Conservation (phyloP, 2,329 filamentous ascomycete genomes). For the Aureobasidium sp. region DNA sequence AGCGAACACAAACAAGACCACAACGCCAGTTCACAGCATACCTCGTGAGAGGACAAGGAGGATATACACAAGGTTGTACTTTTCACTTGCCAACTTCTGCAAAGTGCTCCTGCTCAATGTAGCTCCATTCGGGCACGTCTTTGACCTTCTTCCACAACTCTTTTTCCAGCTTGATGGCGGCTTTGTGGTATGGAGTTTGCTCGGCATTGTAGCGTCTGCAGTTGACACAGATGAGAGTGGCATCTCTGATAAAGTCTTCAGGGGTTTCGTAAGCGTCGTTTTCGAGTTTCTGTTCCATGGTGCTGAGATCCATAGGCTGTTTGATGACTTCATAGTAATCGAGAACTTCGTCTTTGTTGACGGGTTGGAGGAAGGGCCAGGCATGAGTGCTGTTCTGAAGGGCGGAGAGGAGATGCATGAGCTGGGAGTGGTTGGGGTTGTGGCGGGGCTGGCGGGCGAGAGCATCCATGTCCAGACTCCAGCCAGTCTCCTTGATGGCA, state of each 20-base stretch:
- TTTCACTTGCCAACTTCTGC: slow-evolving; percentile 14
- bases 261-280: slow-evolving; percentile 86
- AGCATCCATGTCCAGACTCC: slow-evolving; percentile 97
- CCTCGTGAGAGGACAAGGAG: background rate
- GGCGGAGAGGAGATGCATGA: slow-evolving; percentile 87
- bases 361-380: slow-evolving; percentile 91
- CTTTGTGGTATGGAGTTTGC: slow-evolving; percentile 89
- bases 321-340: slow-evolving; percentile 99
- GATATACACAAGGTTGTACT: background rate
- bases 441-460: slow-evolving; percentile 89
- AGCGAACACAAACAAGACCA: background rate
- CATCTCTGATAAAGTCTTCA: slow-evolving; percentile 87
- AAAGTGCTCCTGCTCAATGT: slow-evolving; percentile 32
- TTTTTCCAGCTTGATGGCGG: slow-evolving; percentile 85
- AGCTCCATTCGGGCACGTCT: slow-evolving; percentile 80
- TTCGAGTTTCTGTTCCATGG: slow-evolving; percentile 93
- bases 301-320: slow-evolving; percentile 91
- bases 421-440: slow-evolving; percentile 91
- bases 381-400: slow-evolving; percentile 88
- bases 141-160: slow-evolving; percentile 93
- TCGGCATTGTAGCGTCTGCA: slow-evolving; percentile 96
- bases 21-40: background rate
- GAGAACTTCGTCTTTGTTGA: slow-evolving; percentile 92
- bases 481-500: slow-evolving; percentile 83
- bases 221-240: slow-evolving; percentile 85